Base-by-base conservation (phyloP, 805 yeast species). In the Candida montana region DNA sequence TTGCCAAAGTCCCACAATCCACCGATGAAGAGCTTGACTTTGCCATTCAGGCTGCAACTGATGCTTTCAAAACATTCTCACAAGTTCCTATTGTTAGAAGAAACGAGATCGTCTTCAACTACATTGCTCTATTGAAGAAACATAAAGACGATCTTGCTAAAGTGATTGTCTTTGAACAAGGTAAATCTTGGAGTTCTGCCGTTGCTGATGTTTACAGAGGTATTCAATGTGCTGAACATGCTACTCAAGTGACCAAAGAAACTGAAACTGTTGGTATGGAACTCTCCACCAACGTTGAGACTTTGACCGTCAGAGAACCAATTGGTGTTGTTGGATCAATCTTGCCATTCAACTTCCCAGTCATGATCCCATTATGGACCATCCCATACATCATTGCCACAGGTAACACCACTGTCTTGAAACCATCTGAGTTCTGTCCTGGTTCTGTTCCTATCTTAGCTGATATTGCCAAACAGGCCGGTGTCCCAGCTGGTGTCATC, bases 291-390 rank as follows among this genome's bases (percentile, higher is more conserved):
- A 83, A 80, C 53, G 82, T 83, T 87, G 87, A 81, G 65, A 80
- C 90, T 34, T 77, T 79, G 54, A 79, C 81, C 77, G 48, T 61
- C 56, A 74, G 89, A 52, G 83, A 77, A 59, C 87, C 87, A 33
- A 66, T 82, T 46, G 91, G 91, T 26, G 85, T 83, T 7, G 75
- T 83, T 45, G 88, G 82, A 13, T 83, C 89, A 19, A 83, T 83
- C 54, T 77, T 83, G 49, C 91, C 91, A 17, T 83, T 83, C 69
- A 83, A 83, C 66, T 83, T 83, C 76, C 91, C 91, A 20, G 90
- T 87, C 33, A 83, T 83, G 91, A 84, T 83, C 50, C 77, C 77
- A 31, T 63, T 74, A 51, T 74, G 80, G 80, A 67, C 76, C 15
- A 63, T 74, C 46, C 80, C 79, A 28, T 69, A 74, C 56, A 65